Evolutionary conservation across 139 green algal species (phyloP).

Genomic region (Dunaliella sp.): DNA sequence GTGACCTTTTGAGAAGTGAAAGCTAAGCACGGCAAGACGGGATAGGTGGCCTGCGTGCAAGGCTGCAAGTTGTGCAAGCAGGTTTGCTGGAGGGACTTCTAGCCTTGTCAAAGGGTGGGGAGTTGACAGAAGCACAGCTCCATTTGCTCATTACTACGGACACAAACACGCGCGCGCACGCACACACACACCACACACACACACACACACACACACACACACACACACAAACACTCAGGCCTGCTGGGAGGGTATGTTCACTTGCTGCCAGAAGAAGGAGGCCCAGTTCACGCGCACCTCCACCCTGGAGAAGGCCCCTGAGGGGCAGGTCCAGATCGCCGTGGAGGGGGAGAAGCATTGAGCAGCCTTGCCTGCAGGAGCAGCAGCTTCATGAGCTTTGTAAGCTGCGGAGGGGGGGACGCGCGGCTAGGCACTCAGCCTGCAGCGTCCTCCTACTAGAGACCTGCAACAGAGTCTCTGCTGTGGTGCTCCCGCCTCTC

Average conservation of each 20-base stretch:
- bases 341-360: not conserved
- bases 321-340: not conserved
- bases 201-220: not conserved
- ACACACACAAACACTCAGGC: not conserved
- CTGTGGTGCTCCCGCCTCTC: too few relatives aligned
- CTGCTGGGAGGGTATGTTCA: not conserved
- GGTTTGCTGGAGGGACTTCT: not conserved
- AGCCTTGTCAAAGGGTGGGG: not conserved
- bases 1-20: not conserved
- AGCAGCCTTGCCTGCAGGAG: too few relatives aligned
- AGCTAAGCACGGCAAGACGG: too few relatives aligned
- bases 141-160: not conserved
- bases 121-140: too few relatives aligned
- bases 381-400: too few relatives aligned
- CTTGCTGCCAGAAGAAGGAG: not conserved
- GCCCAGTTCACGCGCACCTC: not conserved
- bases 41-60: not conserved
- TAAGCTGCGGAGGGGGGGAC: too few relatives aligned
- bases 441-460: too few relatives aligned
- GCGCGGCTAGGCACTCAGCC: too few relatives aligned
- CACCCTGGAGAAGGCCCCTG: not conserved
- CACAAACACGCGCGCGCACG: not conserved
- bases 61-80: not conserved
- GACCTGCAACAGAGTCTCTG: too few relatives aligned
- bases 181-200: not conserved